A percentile compares a stretch with the other conserved stretches of the same genome.
phyloP scores from a whole-genome alignment of 2,329 filamentous ascomycete species.

The Neofusicoccum cordaticola region DNA sequence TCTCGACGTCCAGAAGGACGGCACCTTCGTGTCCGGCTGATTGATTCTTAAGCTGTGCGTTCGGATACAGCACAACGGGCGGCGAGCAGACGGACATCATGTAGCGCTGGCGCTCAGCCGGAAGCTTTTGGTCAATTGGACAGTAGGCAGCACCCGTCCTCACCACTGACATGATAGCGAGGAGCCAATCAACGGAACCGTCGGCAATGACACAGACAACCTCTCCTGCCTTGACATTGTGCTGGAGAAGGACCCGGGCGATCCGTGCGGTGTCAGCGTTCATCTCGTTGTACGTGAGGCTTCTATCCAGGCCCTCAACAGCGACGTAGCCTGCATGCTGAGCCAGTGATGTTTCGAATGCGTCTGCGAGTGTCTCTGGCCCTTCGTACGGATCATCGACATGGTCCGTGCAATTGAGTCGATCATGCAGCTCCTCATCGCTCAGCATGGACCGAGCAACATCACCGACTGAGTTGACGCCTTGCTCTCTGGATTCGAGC shows the following conservation, averaged over 20 bases:
- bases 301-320: background rate
- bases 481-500: background rate
- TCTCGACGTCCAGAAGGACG: background rate
- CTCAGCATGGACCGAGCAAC: background rate
- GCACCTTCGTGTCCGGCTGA: background rate
- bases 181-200: constrained; percentile 17
- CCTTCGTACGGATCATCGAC: constrained; percentile 5
- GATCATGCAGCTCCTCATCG: background rate
- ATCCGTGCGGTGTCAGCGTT: background rate
- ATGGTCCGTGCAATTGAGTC: background rate
- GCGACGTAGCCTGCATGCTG: background rate
- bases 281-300: constrained; percentile 13
- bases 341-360: background rate
- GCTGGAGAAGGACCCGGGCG: background rate
- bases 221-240: background rate
- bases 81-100: constrained; percentile 12
- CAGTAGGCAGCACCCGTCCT: constrained; percentile 16
- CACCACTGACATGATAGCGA: constrained; percentile 14
- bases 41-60: background rate
- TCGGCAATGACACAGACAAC: constrained; percentile 16
- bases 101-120: background rate
- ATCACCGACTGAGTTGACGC: background rate
- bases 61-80: background rate
- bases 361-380: background rate
- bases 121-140: constrained; percentile 17